Evolutionary conservation across 2,329 filamentous ascomycete species (phyloP), one percentile per base, ranked within the genome.

Genomic region (Zalaria obscura): DNA sequence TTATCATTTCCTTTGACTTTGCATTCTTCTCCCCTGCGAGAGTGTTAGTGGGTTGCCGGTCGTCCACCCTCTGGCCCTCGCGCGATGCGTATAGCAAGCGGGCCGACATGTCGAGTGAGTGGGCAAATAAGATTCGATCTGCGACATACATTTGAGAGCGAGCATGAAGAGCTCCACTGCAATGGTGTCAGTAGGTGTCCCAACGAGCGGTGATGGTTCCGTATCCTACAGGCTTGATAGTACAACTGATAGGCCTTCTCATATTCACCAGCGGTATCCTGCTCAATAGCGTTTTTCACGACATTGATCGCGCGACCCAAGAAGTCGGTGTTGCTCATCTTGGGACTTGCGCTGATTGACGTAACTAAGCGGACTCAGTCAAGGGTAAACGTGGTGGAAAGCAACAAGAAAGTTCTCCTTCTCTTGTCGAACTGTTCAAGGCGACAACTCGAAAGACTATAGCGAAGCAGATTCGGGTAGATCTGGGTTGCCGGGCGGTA

Each of bases 281-380:
- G 80, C 61, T 94, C 88, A 68, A 98, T 96, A 52, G 91, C 91
- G 65, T 93, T 93, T 66, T 94, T 93, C 56, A 98, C 89, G 63
- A 84, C 81, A 58, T 93, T 86, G 69, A 96, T 96, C 55, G 91
- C 91, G 55, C 89, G 86, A 57, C 88, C 88, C 56, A 95, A 78
- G 62, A 96, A 98, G 68, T 98, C 91, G 63, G 86, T 93, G 61
- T 88, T 87, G 53, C 87, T 93, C 88, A 95, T 95, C 11, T 27
- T 35, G 34, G 9, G 9, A 3, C 7, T 18, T 18, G 18, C 18
- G 18, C 18, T 18, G 18, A 18, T 18, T 18, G 18, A 18, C 18
- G 18, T 18, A 18, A 18, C 18, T 18, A 18, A 18, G 18, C 18
- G 18, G 18, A 18, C 18, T 18, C 18, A 18, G 18, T 18, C 18